Evolutionary conservation across 2,329 filamentous ascomycete genomes (phyloP).

Genomic region (Aspergillus sergii): DNA sequence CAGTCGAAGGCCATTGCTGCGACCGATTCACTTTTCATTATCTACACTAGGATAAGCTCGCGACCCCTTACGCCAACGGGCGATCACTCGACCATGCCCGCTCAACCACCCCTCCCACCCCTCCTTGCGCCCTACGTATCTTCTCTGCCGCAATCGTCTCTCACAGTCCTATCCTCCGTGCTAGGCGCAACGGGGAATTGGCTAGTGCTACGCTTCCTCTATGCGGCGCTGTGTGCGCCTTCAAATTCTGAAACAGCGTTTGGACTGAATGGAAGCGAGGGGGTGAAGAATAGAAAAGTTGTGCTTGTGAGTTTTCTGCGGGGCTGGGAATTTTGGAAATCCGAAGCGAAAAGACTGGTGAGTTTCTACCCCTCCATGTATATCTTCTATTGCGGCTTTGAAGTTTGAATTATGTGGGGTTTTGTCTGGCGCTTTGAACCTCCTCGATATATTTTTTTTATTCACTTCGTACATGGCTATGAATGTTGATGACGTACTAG

Average conservation of each 20-base stretch:
- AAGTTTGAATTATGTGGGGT: not conserved
- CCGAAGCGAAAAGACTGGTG: slow-evolving; percentile 69
- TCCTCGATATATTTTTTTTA: too few relatives aligned
- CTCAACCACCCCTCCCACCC: slow-evolving; percentile 43
- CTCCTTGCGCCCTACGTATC: slow-evolving; percentile 43
- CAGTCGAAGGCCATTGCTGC: slow-evolving; percentile 2
- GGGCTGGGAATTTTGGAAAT: slow-evolving; percentile 76
- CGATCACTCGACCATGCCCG: slow-evolving; percentile 35
- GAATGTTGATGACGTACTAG: slow-evolving; percentile 38
- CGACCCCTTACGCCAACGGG: not conserved
- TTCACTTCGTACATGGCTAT: not conserved
- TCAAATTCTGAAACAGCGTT: slow-evolving; percentile 20
- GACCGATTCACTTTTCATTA: not conserved
- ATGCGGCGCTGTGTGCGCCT: slow-evolving; percentile 45
- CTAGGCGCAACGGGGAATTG: slow-evolving; percentile 57
- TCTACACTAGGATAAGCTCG: not conserved
- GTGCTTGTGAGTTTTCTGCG: slow-evolving; percentile 83
- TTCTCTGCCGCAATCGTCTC: slow-evolving; percentile 37
- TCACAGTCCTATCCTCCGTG: slow-evolving; percentile 48
- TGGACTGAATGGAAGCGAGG: slow-evolving; percentile 27
- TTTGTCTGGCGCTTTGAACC: not conserved
- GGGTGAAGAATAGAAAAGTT: slow-evolving; percentile 53
- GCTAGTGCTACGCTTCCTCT: slow-evolving; percentile 57
- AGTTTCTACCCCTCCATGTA: slow-evolving; percentile 23
- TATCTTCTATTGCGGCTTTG: too few relatives aligned